Base-by-base conservation (phyloP, 306 rosid genomes). In the Vigna mungo region DNA sequence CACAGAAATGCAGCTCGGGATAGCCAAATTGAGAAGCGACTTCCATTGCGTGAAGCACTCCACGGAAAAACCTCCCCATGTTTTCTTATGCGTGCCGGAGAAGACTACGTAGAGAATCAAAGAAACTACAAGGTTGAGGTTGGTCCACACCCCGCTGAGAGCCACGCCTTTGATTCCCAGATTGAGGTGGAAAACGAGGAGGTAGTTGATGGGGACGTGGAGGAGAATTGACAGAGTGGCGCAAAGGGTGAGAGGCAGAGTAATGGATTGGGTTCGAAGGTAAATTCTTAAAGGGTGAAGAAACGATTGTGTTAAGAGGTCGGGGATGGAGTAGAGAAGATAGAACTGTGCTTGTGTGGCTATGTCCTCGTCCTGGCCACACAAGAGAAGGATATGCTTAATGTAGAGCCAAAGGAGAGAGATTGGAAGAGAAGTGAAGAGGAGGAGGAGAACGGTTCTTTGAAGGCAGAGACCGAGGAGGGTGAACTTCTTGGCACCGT, bases 1-100 rank as follows among this genome's bases (percentile, higher is more conserved):
- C 18, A 95, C 99, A 0, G 97, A 95, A 71, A 95, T 68, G 82
- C 99, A 95, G 79, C 99, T 95, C 5, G 99, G 96, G 13, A 96
- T 85, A 1, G 99, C 97, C 27, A 91, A 30, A 66, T 84, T 83
- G 5, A 92, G 81, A 4, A 96, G 89, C 1, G 85, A 41, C 48
- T 79, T 90, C 98, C 98, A 95, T 53, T 86, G 90, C 15, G 47
- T 72, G 15, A 95, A 91, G 65, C 92, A 88, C 48, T 96, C 92
- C 11, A 44, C n/a, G 4, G 99, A 88, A 55, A 92, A 86, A 5
- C 96, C 97, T 2, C 82, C 89, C 99, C 97, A 92, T 1, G 97
- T 88, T 84, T 81, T 82, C 23, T 87, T 80, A 49, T 95, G 90
- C 0, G 88, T 86, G 6, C 88, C 92, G 11, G 87, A 89, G 73